Evolutionary conservation across 2,329 filamentous ascomycete genomes (phyloP).

Genomic region (Saccharata proteae): DNA sequence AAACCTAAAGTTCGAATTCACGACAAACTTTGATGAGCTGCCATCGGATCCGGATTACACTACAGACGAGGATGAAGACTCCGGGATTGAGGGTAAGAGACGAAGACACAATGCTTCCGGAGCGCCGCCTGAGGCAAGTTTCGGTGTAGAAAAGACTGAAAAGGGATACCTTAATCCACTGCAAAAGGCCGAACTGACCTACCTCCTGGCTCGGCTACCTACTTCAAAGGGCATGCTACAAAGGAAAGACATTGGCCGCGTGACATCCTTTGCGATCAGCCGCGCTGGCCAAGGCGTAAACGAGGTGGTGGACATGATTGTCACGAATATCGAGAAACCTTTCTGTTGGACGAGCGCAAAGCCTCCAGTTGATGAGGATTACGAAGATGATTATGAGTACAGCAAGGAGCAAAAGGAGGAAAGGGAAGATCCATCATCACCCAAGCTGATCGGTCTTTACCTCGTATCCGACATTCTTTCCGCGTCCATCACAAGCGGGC

Average conservation of each 20-base stretch:
- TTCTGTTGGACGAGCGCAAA: constrained; percentile 63
- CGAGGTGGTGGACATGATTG: constrained; percentile 81
- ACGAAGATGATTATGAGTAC: constrained; percentile 17
- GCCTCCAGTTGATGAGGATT: too few species aligned
- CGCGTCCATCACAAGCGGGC: constrained; percentile 62
- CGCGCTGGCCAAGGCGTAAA: constrained; percentile 77
- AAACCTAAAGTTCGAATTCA: constrained; percentile 68
- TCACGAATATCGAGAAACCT: constrained; percentile 69
- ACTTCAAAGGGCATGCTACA: constrained; percentile 61
- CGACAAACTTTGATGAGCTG: constrained; percentile 64
- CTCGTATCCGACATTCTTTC: constrained; percentile 66
- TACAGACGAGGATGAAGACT: constrained; percentile 74
- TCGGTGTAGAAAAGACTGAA: constrained; percentile 27
- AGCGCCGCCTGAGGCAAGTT: constrained; percentile 21
- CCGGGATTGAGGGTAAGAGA: constrained; percentile 38
- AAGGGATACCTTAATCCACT: constrained; percentile 66
- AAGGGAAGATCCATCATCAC: constrained; percentile 53
- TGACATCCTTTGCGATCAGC: constrained; percentile 79
- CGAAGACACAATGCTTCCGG: constrained; percentile 32
- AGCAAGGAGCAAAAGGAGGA: constrained; percentile 10
- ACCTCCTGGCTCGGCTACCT: constrained; percentile 73
- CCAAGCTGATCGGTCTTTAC: constrained; percentile 72
- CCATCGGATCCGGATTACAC: constrained; percentile 76
- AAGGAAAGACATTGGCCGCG: constrained; percentile 73
- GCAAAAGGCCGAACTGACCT: constrained; percentile 71